phyloP scores from a whole-genome alignment of 352 stramenopile genomes.

The Globisporangium acanthophoron region DNA sequence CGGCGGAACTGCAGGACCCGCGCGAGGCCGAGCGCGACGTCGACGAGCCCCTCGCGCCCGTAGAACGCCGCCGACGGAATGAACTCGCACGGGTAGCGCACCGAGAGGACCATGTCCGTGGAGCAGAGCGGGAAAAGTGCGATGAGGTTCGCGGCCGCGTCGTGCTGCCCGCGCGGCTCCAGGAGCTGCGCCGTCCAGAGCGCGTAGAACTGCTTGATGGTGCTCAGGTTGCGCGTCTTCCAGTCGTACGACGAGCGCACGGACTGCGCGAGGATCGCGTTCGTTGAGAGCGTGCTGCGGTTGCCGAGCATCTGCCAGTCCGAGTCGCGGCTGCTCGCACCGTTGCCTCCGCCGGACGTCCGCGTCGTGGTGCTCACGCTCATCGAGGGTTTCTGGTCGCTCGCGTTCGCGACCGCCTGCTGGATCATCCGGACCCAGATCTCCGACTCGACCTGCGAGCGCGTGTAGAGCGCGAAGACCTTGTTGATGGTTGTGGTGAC shows the following conservation, averaged over 20 bases:
- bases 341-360: conserved; percentile 6
- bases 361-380: conserved; percentile 47
- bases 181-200: conserved; percentile 76
- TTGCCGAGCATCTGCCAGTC: conserved; percentile 25
- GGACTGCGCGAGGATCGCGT: conserved; percentile 37
- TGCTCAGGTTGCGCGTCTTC: conserved; percentile 79
- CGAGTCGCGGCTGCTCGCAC: conserved; percentile 32
- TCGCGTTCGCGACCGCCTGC: conserved; percentile 58
- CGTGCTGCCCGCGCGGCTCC: conserved; percentile 40
- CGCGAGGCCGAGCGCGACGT: conserved; percentile 68
- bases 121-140: conserved; percentile 79
- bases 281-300: conserved; percentile 21
- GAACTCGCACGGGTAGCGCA: conserved; percentile 79
- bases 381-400: conserved; percentile 38
- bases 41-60: conserved; percentile 74
- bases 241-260: conserved; percentile 76
- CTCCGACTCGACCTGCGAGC: conserved; percentile 72
- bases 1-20: conserved; percentile 72
- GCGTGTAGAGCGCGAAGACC: conserved; percentile 80
- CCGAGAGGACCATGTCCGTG: conserved; percentile 65
- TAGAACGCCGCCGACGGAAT: conserved; percentile 72
- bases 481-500: conserved; percentile 87
- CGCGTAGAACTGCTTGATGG: conserved; percentile 80
- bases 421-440: conserved; percentile 85
- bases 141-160: conserved; percentile 60